Conservation (phyloP, 75 land plant genomes). For the Picea sitchensis region DNA sequence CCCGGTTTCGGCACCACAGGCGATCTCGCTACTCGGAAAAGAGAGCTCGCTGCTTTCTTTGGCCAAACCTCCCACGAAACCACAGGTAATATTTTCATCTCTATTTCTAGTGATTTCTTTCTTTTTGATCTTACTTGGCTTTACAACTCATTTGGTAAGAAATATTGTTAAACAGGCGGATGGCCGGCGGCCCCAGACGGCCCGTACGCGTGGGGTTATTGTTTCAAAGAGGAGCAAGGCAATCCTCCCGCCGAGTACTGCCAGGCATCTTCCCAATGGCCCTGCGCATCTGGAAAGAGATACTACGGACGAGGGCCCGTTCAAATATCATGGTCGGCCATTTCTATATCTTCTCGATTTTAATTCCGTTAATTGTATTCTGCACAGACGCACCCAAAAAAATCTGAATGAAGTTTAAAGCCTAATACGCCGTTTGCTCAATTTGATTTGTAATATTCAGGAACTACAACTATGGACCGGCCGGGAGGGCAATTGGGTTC, state of each 20-base stretch:
- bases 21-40: conserved; percentile 11
- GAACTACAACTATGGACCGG: conserved; percentile 38
- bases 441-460: too few relatives aligned
- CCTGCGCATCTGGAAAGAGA: conserved; percentile 5
- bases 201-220: not conserved
- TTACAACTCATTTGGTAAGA: too few relatives aligned
- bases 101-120: too few relatives aligned
- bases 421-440: too few relatives aligned
- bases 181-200: too few relatives aligned
- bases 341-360: not conserved
- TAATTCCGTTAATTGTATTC: not conserved
- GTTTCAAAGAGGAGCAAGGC: not conserved
- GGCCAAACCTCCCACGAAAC: conserved; percentile 14
- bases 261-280: not conserved
- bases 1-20: conserved; percentile 23
- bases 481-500: conserved; percentile 18
- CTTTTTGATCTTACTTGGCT: too few relatives aligned
- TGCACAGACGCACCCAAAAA: too few relatives aligned
- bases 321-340: not conserved
- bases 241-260: not conserved
- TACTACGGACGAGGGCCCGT: conserved; percentile 7
- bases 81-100: not conserved
- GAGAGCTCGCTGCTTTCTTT: conserved; percentile 31
- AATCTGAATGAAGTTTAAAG: too few relatives aligned
- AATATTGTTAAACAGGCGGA: too few relatives aligned